These are phyloP conservation scores for Penicillium olsonii DNA, from an alignment of 2,329 filamentous ascomycete species.

Conservation along the genomic window DNA sequence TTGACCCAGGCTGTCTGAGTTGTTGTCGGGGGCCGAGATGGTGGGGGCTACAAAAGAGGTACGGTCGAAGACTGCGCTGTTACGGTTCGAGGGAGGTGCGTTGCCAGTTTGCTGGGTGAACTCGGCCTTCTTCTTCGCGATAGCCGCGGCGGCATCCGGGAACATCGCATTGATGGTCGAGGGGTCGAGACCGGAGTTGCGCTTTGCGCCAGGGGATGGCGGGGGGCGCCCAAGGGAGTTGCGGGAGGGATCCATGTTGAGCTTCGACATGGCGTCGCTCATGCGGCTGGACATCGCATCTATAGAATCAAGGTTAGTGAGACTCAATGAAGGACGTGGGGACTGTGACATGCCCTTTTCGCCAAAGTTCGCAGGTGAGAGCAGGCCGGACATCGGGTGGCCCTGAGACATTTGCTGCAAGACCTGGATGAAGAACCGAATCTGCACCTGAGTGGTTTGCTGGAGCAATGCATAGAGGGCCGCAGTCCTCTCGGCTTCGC, in stretches of 20 bases:
- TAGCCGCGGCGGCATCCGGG: constrained; percentile 95
- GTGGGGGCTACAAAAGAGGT: constrained; percentile 72
- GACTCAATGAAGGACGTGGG: not conserved
- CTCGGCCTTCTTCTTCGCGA: constrained; percentile 96
- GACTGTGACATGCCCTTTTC: constrained; percentile 74
- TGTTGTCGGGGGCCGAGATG: constrained; percentile 68
- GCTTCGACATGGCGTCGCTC: constrained; percentile 94
- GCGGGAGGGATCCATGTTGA: constrained; percentile 82
- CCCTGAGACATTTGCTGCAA: constrained; percentile 98
- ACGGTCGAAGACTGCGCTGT: constrained; percentile 77
- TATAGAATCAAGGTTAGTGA: constrained; percentile 41
- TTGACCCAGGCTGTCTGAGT: constrained; percentile 62
- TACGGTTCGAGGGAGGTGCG: constrained; percentile 85
- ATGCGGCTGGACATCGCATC: constrained; percentile 96
- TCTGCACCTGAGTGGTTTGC: constrained; percentile 98
- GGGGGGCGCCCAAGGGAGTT: constrained; percentile 83
- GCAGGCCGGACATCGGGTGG: constrained; percentile 92
- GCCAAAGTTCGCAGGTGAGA: constrained; percentile 88
- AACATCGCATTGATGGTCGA: constrained; percentile 99
- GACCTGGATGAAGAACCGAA: constrained; percentile 98
- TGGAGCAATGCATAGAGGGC: constrained; percentile 93
- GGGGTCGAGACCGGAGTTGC: constrained; percentile 90
- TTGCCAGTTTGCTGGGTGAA: constrained; percentile 95
- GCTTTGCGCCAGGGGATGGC: constrained; percentile 76
- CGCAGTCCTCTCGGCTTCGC: constrained; percentile 93